Percentiles rank a stretch among this genome's conserved stretches.
Evolutionary conservation across 2,329 filamentous ascomycete genomes (phyloP).

Genomic region (Cordyceps cateniannulata): DNA sequence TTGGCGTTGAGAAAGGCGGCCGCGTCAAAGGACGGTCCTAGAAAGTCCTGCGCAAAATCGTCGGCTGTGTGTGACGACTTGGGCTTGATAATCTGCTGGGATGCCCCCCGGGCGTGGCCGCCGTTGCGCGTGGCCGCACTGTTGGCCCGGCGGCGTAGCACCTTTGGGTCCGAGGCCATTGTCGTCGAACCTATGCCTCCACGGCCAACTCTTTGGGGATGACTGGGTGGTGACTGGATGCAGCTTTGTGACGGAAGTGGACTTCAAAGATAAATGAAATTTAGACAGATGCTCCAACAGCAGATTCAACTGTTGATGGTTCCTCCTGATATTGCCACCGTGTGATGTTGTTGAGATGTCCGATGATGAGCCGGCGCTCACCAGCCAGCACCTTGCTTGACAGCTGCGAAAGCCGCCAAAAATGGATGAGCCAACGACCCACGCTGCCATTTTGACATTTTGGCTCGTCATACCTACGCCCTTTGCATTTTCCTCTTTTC

Average conservation of each 20-base stretch:
- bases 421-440: slow-evolving; percentile 10
- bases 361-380: slow-evolving; percentile 28
- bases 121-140: slow-evolving; percentile 35
- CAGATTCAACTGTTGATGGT: neutral
- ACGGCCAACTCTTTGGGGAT: neutral
- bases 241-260: neutral
- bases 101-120: slow-evolving; percentile 35
- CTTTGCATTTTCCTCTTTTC: neutral
- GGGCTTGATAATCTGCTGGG: slow-evolving; percentile 34
- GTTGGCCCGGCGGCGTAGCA: slow-evolving; percentile 35
- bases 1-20: slow-evolving; percentile 77
- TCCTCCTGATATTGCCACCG: neutral
- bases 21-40: slow-evolving; percentile 71
- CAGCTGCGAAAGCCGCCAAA: neutral
- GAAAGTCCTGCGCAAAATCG: slow-evolving; percentile 66
- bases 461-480: neutral
- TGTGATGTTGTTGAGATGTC: slow-evolving; percentile 15
- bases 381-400: neutral
- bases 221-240: neutral
- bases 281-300: neutral
- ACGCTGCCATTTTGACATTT: slow-evolving; percentile 7
- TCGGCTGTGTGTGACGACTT: slow-evolving; percentile 63
- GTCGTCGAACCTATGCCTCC: neutral
- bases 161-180: slow-evolving; percentile 27
- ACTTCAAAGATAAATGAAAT: neutral